Base-by-base conservation (phyloP, 768 basidiomycete genomes). In the Boletus insuetus region DNA sequence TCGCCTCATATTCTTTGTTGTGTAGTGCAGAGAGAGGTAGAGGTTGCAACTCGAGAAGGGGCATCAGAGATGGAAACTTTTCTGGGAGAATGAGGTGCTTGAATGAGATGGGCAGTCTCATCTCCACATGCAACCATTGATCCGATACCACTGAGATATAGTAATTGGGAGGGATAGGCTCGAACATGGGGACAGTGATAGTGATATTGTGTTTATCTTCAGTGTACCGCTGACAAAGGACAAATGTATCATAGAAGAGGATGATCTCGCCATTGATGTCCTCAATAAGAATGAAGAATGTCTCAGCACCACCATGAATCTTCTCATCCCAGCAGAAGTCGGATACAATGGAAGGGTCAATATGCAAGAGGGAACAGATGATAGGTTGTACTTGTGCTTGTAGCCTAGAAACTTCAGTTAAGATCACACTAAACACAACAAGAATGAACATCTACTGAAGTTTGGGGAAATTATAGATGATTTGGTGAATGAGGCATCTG, bases 291-390 rank as follows among this genome's bases (percentile, higher is more conserved):
- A 99, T 93, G 70, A 26, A 26, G 26, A 26, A 26, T 8, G 26
- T 26, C 26, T 26, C 26, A 1, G 26, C 1, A 26, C 26, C 26
- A 89, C 94, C 91, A 60, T 98, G 96, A 7, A 94, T 83, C 70
- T 92, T 92, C 64, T 94, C 91, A 38, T 98, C 95, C 97, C 97
- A 99, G 44, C 88, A 83, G 83, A 98, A 99, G 68, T 98, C 97
- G 17, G 97, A 94, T 4, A 85, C 84, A 67, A 99, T 94, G 3
- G 92, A 93, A 16, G 98, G 74, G 60, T 98, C 96, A 52, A 98
- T 87, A 35, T 92, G 85, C 16, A 99, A 81, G 16, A 98, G 83
- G 0, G 92, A 91, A 11, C 94, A 87, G 0, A 97, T 98, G 64
- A 99, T 94, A 0, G 97, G 97, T 63, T 97, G 92, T 0, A 98